Conservation (phyloP, 345 rosid species). For the Aquilaria sinensis region DNA sequence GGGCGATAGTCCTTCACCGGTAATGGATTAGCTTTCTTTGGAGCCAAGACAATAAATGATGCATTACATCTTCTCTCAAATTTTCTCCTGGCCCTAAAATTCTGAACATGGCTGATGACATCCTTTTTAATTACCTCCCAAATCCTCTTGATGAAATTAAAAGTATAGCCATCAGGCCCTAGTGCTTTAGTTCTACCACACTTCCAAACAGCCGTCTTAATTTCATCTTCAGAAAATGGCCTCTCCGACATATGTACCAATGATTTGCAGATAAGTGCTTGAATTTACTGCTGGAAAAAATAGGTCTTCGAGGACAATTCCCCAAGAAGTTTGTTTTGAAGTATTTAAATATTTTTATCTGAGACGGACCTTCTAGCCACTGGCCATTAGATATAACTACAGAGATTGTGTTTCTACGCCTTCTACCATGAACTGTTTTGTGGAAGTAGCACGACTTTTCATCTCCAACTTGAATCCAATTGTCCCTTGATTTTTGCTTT, state of each 20-base stretch:
- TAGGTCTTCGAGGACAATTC: not conserved
- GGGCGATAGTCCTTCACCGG: not conserved
- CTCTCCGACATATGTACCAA: not conserved
- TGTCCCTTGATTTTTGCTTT: not conserved
- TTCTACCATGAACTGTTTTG: too few relatives aligned
- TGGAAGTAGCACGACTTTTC: not conserved
- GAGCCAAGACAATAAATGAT: not conserved
- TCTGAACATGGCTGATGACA: not conserved
- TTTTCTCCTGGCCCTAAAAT: not conserved
- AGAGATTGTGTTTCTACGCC: too few relatives aligned
- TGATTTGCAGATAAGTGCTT: not conserved
- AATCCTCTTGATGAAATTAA: not conserved
- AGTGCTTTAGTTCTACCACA: not conserved
- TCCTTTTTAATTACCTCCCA: not conserved
- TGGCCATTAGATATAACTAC: not conserved
- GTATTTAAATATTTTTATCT: not conserved
- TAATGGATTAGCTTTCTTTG: not conserved
- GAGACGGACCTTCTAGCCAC: not conserved
- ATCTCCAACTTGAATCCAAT: not conserved
- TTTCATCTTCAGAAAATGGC: not conserved
- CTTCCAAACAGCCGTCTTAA: not conserved
- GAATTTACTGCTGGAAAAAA: not conserved
- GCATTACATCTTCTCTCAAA: not conserved
- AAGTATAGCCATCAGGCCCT: not conserved
- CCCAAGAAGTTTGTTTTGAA: not conserved